Conservation (phyloP, 768 basidiomycete species). For the Rhodotorula babjevae region DNA sequence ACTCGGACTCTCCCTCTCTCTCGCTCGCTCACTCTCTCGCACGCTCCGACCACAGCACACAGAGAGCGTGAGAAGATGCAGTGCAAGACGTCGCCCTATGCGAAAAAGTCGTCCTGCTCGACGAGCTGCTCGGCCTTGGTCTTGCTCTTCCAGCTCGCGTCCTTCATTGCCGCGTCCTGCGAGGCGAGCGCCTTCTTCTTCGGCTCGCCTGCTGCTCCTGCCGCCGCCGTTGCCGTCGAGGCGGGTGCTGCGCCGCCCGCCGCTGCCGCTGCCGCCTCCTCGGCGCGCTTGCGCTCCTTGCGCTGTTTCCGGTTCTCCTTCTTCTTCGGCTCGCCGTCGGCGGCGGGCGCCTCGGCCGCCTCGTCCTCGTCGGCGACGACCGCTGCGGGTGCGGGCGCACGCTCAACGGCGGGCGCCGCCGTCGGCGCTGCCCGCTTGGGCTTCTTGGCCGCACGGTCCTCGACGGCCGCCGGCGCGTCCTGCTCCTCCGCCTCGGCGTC, state of each 20-base stretch:
- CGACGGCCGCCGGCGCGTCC: background rate
- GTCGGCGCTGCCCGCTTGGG: constrained; percentile 1
- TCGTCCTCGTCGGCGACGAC: constrained; percentile 1
- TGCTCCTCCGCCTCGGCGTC: background rate
- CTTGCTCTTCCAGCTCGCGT: background rate
- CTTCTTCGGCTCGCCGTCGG: background rate
- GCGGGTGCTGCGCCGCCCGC: background rate
- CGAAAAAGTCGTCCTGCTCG: constrained; percentile 35
- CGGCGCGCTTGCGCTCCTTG: constrained; percentile 21
- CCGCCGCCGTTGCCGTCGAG: background rate
- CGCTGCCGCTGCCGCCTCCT: constrained; percentile 2
- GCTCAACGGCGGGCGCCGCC: background rate
- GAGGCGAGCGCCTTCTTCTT: constrained; percentile 2
- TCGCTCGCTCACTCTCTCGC: too few relatives aligned
- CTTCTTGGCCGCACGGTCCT: constrained; percentile 11
- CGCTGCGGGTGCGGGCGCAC: background rate
- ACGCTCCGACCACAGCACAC: too few relatives aligned
- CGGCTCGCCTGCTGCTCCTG: too few relatives aligned
- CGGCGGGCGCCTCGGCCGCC: constrained; percentile 1
- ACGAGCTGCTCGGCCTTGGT: constrained; percentile 5
- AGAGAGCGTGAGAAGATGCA: too few relatives aligned
- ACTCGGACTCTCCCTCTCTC: too few relatives aligned
- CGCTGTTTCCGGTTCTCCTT: constrained; percentile 30
- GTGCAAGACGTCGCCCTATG: background rate
- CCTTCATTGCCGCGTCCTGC: background rate